Base-by-base conservation (phyloP, 169 alveolate species). In the Plasmodium inui region DNA sequence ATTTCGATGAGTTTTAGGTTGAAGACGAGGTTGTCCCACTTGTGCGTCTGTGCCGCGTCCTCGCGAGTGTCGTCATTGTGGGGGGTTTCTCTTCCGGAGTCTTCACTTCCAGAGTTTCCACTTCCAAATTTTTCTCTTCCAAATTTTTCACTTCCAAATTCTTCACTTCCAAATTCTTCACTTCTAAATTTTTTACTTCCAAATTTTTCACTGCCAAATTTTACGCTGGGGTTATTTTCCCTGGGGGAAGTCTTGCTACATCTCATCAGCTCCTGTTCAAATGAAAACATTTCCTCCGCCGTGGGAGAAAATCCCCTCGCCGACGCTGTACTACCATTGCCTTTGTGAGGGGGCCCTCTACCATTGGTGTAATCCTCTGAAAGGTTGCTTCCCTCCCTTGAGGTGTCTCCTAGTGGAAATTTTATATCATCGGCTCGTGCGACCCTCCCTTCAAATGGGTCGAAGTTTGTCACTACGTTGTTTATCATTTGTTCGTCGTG, bases 1-100 rank as follows among this genome's bases (percentile, higher is more conserved):
- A 88, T 88, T 57, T 88, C 94, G 67, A 88, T 88, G 6, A 88
- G 32, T 79, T 88, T 88, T 7, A 88, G 46, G 82, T 88, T 41
- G 71, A 88, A 88, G 57, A 78, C 32, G 28, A 88, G 70, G 50
- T 53, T 32, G n/a, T 73, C 90, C 14, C 81, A 71, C 22, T 73
- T 22, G 46, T 14, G 71, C 67, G 46, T 50, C 14, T 8, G 28
- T 9, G 79, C 61, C 46, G 14, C 71, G 9, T 50, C 61, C 17
- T 50, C 17, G 19, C 22, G n/a, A 3, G 55, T 44, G 55, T 10
- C 10, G n/a, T 44, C 50, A 41, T 14, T 41, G 50, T 41, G 55
- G 55, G 55, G 55, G 3, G 17, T 0, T 44, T 44, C 61, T 3
- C 61, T 50, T 12, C 22, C 61, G 22, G 9, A 12, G 19, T 14